Base-by-base conservation (phyloP, 495 filamentous ascomycete genomes). In the Penicillium turbatum region DNA sequence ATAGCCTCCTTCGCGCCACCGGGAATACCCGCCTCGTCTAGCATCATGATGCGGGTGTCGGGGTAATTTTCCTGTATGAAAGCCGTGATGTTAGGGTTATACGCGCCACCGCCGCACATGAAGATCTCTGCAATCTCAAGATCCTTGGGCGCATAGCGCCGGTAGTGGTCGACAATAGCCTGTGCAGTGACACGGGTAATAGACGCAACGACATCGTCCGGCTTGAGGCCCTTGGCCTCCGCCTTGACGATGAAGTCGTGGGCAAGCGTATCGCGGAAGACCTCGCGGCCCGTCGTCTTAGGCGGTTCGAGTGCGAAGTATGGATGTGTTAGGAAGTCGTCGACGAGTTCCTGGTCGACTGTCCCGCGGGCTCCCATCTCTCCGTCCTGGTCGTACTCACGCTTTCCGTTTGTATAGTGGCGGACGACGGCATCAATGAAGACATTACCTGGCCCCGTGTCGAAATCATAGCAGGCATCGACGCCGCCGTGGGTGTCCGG, bases 101-200 rank as follows among this genome's bases (percentile, higher is more conserved):
- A 73, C 0, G 79, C 79, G 15, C 80, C 81, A 13, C 79, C 81
- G 13, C 79, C 80, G 64, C 79, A 82, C 75, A 84, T 80, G 67
- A 77, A 84, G 37, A 82, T 75, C 64, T 84, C 80, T 2, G 67
- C 69, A 41, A 76, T 72, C 53, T 77, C 71, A n/a, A 79, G 62
- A 24, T 68, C 67, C 38, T 69, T 59, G 5, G 78, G 78, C 13
- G 74, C 72, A 56, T 76, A 82, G 27, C 74, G 72, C 13, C 66
- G 64, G 68, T 82, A 82, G 44, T 81, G 78, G 11, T 81, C 71
- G 37, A 81, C 75, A 35, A 82, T 82, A 6, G 78, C 73, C 54
- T 82, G 74, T 0, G 79, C 77, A 2, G 80, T 83, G 51, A 82
- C 76, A 16, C 80, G 72, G 13, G 81, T 82, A 24, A 82, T 73